Evolutionary conservation across 176 grass and related monocot genomes (phyloP).

Genomic region (Bonia amplexicaulis): DNA sequence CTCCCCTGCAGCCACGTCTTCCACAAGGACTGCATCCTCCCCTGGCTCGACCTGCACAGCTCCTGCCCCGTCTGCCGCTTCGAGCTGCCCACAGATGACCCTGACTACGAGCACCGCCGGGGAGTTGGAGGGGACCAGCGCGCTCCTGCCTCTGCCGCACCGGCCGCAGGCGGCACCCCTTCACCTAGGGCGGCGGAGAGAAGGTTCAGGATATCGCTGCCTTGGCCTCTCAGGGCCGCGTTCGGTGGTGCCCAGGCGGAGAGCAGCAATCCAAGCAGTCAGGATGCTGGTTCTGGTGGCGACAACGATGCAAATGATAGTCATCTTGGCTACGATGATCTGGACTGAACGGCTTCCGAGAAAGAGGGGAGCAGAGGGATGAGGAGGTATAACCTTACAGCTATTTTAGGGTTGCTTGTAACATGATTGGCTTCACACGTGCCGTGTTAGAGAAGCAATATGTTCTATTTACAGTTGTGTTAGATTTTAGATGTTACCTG

Average conservation of each 20-base stretch:
- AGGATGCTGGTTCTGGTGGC: constrained; percentile 25
- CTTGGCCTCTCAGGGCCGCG: constrained; percentile 51
- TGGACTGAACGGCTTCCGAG: constrained; percentile 50
- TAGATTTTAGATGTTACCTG: background rate
- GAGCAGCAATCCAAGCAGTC: constrained; percentile 31
- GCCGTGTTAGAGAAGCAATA: background rate
- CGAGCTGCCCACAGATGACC: constrained; percentile 78
- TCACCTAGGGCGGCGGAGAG: constrained; percentile 54
- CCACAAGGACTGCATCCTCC: constrained; percentile 93
- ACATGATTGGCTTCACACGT: background rate
- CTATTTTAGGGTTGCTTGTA: background rate
- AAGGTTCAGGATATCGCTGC: constrained; percentile 96
- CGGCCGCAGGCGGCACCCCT: background rate
- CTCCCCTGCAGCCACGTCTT: constrained; percentile 92
- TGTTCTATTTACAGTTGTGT: background rate
- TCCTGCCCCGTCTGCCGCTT: constrained; percentile 90
- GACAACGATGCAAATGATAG: background rate
- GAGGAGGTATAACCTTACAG: constrained; percentile 25
- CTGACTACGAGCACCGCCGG: constrained; percentile 27
- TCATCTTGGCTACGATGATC: constrained; percentile 56
- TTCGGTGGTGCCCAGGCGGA: constrained; percentile 25
- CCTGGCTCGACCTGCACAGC: constrained; percentile 94
- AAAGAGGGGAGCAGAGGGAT: background rate
- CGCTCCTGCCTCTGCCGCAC: background rate
- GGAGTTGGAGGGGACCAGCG: background rate